Evolutionary conservation across 495 filamentous ascomycete genomes (phyloP), one percentile per base, ranked within the genome.

Genomic region (Penicillium psychrofluorescens): DNA sequence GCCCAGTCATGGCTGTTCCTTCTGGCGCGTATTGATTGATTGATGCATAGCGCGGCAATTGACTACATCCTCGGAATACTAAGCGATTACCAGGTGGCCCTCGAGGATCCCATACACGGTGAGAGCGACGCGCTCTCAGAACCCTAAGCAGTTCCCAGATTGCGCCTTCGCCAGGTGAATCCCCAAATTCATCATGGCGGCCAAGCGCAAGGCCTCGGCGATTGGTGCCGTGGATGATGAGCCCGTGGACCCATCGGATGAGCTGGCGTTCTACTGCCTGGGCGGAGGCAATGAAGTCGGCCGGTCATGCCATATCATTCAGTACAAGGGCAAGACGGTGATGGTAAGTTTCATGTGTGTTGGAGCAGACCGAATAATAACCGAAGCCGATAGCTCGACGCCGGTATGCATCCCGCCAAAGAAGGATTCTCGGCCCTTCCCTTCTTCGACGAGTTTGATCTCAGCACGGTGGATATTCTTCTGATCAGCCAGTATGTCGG

Each of bases 291-390:
- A 95, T 61, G 92, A 98, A 65, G 92, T 98, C 43, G 92, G 92
- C 41, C 78, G 92, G 44, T 96, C 92, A 46, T 97, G 92, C 67
- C 92, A 98, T 62, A 95, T 98, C 45, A 80, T 98, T 27, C 88
- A 96, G 57, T 98, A 98, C 76, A 98, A 97, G 59, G 92, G 92
- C 13, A 98, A 98, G 59, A 97, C 92, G 6, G 87, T 98, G 46
- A 98, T 98, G 92, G 88, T 91, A 68, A 45, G 82, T 68, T 8
- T 15, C 45, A 27, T 6, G n/a, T 15, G n/a, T 22, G 22, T 27
- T 12, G 10, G 31, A 10, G 33, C 15, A 35, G n/a, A 40, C n/a
- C 10, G 14, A 7, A 34, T 41, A 38, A 35, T 34, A 34, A 12
- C 9, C 61, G 64, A 31, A 69, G 36, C n/a, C 16, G 32, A 49